Conservation (phyloP, 306 rosid species). For the Pterocarpus santalinus region DNA sequence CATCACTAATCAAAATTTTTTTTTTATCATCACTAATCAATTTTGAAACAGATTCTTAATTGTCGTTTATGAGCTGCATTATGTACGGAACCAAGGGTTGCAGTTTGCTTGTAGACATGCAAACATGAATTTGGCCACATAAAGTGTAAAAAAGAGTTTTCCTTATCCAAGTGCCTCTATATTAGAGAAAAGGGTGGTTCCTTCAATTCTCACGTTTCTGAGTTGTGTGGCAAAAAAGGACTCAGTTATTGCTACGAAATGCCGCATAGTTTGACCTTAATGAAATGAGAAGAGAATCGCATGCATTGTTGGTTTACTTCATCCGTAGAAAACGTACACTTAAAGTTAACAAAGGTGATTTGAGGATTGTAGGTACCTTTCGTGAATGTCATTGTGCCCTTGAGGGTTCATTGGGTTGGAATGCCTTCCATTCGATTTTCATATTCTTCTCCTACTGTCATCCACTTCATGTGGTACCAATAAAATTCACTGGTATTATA, state of each 20-base stretch:
- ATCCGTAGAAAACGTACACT: background rate
- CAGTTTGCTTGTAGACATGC: constrained; percentile 32
- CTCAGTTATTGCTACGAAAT: background rate
- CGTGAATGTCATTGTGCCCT: background rate
- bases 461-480: background rate
- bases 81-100: constrained; percentile 10
- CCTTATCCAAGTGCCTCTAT: background rate
- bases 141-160: background rate
- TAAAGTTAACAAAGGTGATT: constrained; percentile 8
- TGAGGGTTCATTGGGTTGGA: background rate
- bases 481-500: background rate
- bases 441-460: background rate
- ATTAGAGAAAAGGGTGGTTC: background rate
- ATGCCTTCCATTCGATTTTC: background rate
- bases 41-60: background rate
- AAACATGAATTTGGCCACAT: constrained; percentile 30
- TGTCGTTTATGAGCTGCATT: constrained; percentile 12
- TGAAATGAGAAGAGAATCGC: background rate
- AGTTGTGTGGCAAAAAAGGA: background rate
- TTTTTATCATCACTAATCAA: background rate
- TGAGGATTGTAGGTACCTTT: background rate
- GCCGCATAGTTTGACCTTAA: constrained; percentile 9
- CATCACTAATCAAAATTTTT: background rate
- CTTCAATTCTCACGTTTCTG: background rate
- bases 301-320: constrained; percentile 18